phyloP scores from a whole-genome alignment of 2,329 filamentous ascomycete species.

The Aotearoamyces nothofagi region DNA sequence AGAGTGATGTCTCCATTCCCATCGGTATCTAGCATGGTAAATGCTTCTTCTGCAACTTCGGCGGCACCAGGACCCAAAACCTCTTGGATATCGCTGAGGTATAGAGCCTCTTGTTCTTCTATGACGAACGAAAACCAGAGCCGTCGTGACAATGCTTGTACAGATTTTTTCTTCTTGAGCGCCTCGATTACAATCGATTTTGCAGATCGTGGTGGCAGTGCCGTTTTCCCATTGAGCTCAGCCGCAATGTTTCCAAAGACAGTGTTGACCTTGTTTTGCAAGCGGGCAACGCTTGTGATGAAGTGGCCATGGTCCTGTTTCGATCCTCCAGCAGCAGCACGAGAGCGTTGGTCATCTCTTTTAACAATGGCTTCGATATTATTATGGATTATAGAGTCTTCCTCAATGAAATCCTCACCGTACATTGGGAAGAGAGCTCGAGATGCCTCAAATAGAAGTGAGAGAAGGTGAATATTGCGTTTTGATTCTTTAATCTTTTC shows the following conservation, averaged over 20 bases:
- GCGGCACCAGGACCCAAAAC: constrained; percentile 62
- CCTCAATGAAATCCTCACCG: constrained; percentile 72
- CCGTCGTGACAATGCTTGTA: constrained; percentile 70
- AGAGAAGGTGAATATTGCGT: constrained; percentile 62
- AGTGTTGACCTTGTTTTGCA: constrained; percentile 83
- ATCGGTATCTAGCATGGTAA: constrained; percentile 64
- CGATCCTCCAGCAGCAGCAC: too few relatives aligned
- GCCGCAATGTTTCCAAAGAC: constrained; percentile 80
- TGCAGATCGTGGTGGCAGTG: constrained; percentile 81
- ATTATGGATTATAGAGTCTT: constrained; percentile 82
- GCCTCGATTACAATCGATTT: constrained; percentile 79
- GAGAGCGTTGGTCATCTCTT: too few relatives aligned
- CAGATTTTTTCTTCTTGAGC: constrained; percentile 62
- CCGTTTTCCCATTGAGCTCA: constrained; percentile 82
- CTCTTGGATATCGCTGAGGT: constrained; percentile 64
- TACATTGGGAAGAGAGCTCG: constrained; percentile 76
- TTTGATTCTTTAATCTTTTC: constrained; percentile 76
- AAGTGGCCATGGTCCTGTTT: too few relatives aligned
- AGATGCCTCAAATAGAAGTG: constrained; percentile 79
- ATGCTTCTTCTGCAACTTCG: constrained; percentile 69
- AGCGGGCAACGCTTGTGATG: too few relatives aligned
- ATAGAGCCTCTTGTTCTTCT: constrained; percentile 66
- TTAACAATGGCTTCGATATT: too few relatives aligned
- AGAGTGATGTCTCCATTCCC: constrained; percentile 81
- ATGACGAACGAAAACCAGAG: constrained; percentile 95